Base-by-base conservation (phyloP, 805 yeast genomes). In the Ogataea philodendri region DNA sequence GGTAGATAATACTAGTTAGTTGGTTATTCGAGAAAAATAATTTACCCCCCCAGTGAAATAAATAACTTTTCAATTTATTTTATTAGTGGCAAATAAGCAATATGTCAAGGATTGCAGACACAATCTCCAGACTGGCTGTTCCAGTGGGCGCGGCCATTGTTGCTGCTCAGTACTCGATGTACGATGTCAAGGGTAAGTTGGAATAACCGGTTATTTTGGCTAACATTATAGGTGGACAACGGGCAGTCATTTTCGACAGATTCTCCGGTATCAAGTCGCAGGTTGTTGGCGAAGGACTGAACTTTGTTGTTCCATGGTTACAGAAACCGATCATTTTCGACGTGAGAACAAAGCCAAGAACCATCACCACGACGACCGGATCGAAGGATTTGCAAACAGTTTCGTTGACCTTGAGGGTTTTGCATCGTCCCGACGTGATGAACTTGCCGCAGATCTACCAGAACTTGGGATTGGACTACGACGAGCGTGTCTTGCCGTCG, bases 221-320 rank as follows among this genome's bases (percentile, higher is more conserved):
- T 37, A 28, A 32, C 24, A 32, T 24, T 22, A 15, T 17, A 44
- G 46, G 98, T 42, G 98, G 98, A 37, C 76, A 85, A 40, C 74
- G 98, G 59, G 98, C 97, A 15, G 95, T 93, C 35, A 84, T 93
- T 45, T 93, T 93, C 57, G 97, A 93, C 67, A 74, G 98, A 52
- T 63, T 93, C 40, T 66, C 73, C 27, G 98, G 98, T 67, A 95
- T 93, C 35, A 83, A 85, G 61, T 79, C 78, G 52, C 66, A 68
- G n/a, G 97, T 93, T 15, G 70, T 89, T 42, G 96, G 97, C 18
- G 98, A 93, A 67, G 98, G 98, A 42, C 84, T 97, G 15, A 97
- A 93, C 63, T 93, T 93, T 62, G 67, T 89, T 46, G 62, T 93
- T 35, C 98, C 98, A 35, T 93, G 98, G 97, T 69, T 93, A 47